Percentiles rank a stretch among this genome's conserved stretches.
Conservation (phyloP, 2,329 filamentous ascomycete genomes). For the Fusarium multiceps region DNA sequence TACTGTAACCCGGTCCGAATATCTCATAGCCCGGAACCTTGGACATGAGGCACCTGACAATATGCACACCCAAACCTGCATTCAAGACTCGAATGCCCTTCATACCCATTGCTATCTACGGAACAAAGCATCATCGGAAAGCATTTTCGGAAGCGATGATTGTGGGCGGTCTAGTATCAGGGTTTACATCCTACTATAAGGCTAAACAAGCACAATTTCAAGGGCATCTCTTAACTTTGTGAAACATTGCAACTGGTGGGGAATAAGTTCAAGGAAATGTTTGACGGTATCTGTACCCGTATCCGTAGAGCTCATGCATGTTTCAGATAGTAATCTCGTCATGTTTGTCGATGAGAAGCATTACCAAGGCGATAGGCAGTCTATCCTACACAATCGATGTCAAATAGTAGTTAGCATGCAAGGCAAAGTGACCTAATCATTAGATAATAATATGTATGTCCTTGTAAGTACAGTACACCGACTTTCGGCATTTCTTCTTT, state of each 20-base stretch:
- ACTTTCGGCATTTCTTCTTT: constrained; percentile 20
- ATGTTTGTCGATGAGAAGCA: background rate
- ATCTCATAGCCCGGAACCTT: background rate
- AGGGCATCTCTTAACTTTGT: background rate
- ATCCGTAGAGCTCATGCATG: background rate
- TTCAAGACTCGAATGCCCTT: background rate
- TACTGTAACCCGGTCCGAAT: background rate
- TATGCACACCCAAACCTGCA: background rate
- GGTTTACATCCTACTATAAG: background rate
- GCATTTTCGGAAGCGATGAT: background rate
- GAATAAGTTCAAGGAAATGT: background rate
- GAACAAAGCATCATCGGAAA: background rate
- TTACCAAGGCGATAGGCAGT: background rate
- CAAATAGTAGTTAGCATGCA: background rate
- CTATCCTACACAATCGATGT: background rate
- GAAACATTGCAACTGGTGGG: constrained; percentile 1
- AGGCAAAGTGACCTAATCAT: background rate
- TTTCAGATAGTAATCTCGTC: constrained; percentile 1
- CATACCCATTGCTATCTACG: background rate
- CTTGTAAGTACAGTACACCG: background rate
- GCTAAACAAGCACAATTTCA: background rate
- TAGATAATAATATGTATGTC: background rate
- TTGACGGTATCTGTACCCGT: background rate
- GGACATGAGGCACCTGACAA: background rate
- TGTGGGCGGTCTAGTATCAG: background rate